Evolutionary conservation across 257 asterid species (phyloP).

Genomic region (Rauvolfia tetraphylla): DNA sequence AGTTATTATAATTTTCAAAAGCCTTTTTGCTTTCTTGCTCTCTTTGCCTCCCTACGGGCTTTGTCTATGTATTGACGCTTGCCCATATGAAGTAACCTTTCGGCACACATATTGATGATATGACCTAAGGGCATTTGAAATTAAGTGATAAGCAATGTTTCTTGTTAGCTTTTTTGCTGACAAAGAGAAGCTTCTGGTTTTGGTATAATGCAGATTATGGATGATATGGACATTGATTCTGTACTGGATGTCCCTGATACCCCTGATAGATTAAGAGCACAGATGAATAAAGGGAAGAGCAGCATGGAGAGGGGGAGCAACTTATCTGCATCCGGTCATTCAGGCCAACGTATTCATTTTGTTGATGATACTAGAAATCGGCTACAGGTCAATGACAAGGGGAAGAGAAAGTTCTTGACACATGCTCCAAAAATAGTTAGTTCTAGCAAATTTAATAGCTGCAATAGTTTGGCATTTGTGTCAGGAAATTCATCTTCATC

Average conservation of each 20-base stretch:
- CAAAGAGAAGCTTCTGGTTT: not conserved
- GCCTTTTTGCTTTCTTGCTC: not conserved
- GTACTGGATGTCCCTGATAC: constrained; percentile 68
- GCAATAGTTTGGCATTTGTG: constrained; percentile 18
- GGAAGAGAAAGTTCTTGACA: constrained; percentile 29
- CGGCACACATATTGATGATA: not conserved
- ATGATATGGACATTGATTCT: constrained; percentile 54
- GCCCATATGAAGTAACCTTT: not conserved
- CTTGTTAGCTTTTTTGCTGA: not conserved
- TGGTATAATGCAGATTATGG: constrained; percentile 49
- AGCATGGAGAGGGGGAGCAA: constrained; percentile 22
- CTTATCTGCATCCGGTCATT: constrained; percentile 18
- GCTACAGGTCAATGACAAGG: constrained; percentile 38
- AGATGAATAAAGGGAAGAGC: constrained; percentile 9
- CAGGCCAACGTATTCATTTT: constrained; percentile 22
- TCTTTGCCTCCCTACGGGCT: not conserved
- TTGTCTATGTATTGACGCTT: not conserved
- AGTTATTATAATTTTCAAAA: not conserved
- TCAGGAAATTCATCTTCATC: constrained; percentile 30
- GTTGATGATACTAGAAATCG: constrained; percentile 39
- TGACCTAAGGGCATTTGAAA: not conserved
- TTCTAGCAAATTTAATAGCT: constrained; percentile 26
- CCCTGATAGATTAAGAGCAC: constrained; percentile 54
- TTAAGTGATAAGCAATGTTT: not conserved
- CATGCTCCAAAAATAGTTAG: constrained; percentile 33